phyloP scores from a whole-genome alignment of 2,329 filamentous ascomycete genomes.

The Exophiala sp. region DNA sequence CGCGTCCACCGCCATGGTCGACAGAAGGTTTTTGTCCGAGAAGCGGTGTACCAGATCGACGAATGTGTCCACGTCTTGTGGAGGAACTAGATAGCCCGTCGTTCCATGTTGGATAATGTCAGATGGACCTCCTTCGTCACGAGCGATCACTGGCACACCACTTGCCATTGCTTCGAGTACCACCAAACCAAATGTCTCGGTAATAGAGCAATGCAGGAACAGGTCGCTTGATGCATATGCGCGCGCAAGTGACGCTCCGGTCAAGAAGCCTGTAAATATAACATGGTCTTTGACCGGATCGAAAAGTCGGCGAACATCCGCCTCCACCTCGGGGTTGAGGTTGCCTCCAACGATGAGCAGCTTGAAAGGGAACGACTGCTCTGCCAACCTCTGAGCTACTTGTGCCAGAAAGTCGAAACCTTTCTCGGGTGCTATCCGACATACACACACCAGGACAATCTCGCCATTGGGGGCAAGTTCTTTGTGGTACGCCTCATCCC shows the following conservation, averaged over 20 bases:
- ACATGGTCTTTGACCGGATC: constrained; percentile 54
- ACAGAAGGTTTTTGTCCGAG: constrained; percentile 46
- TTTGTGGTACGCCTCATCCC: constrained; percentile 51
- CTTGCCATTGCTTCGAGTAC: constrained; percentile 70
- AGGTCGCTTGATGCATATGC: constrained; percentile 66
- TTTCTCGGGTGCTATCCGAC: constrained; percentile 66
- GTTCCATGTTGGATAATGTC: constrained; percentile 61
- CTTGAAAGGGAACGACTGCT: constrained; percentile 55
- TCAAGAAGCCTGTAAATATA: constrained; percentile 64
- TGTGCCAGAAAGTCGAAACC: constrained; percentile 65
- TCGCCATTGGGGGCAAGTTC: constrained; percentile 60
- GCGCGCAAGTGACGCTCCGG: constrained; percentile 59
- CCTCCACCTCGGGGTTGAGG: constrained; percentile 60
- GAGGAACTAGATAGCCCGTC: constrained; percentile 60
- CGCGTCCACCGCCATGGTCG: constrained; percentile 47
- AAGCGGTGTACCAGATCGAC: constrained; percentile 53
- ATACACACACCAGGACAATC: constrained; percentile 63
- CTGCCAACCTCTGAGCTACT: constrained; percentile 53
- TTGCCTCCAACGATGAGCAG: constrained; percentile 67
- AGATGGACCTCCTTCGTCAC: constrained; percentile 66
- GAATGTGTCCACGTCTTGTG: constrained; percentile 58
- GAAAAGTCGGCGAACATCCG: constrained; percentile 61
- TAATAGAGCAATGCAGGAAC: constrained; percentile 69
- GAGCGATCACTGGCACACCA: constrained; percentile 64
- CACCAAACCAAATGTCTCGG: constrained; percentile 68